These are phyloP conservation scores for Plectosphaerella plurivora DNA, from an alignment of 2,329 filamentous ascomycete genomes.

Conservation along the genomic window DNA sequence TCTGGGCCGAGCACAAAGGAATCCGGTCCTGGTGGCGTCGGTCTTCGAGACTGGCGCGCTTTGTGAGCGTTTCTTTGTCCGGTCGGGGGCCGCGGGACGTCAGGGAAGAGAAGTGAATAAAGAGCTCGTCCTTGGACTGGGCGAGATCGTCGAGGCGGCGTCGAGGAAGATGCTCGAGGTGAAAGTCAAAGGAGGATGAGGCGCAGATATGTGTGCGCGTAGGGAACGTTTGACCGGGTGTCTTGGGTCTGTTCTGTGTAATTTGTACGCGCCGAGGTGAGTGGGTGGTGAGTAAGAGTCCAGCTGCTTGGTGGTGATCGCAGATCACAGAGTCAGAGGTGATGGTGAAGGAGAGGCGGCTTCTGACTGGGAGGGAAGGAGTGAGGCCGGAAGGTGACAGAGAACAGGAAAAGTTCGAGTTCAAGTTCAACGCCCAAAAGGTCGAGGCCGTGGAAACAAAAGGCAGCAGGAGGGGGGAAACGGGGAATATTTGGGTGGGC, in stretches of 20 bases:
- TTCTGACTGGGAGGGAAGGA: background rate
- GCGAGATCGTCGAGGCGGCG: background rate
- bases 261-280: background rate
- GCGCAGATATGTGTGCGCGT: too few relatives aligned
- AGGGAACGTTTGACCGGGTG: background rate
- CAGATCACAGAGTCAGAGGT: background rate
- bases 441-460: conserved; percentile 14
- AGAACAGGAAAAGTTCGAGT: background rate
- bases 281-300: background rate
- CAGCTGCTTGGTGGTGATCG: background rate
- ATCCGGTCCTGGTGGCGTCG: background rate
- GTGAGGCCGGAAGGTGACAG: background rate
- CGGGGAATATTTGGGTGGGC: conserved; percentile 6
- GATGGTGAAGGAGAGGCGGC: background rate
- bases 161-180: too few relatives aligned
- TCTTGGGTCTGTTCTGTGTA: background rate
- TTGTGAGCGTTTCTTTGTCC: background rate
- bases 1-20: background rate
- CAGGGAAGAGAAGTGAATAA: background rate
- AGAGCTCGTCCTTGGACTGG: too few relatives aligned
- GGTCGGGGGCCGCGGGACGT: background rate
- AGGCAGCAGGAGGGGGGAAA: conserved; percentile 13
- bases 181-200: too few relatives aligned
- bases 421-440: conserved; percentile 23
- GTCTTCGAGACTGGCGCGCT: background rate